Base-by-base conservation (phyloP, 768 basidiomycete genomes). In the Boletus sp. region DNA sequence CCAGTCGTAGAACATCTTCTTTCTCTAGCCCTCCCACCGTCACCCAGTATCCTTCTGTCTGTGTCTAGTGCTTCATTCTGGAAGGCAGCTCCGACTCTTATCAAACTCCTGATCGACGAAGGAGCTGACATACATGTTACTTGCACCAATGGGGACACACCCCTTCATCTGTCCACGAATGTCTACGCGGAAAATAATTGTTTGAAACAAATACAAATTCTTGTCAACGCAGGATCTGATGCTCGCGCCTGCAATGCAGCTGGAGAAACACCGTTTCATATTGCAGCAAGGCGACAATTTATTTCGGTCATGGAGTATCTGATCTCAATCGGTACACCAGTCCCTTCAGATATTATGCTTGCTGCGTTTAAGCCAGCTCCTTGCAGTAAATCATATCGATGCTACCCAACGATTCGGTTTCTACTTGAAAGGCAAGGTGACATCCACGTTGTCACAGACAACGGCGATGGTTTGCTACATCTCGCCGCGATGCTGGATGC, bases 71-170 rank as follows among this genome's bases (percentile, higher is more conserved):
- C 14, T 28, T 1, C 0, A 28, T 30, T 4, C 9, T 6, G 3
- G 11, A 12, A 11, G 9, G 10, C 8, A 10, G 24, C 8, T 5
- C 4, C 18, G 1, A 17, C 8, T 20, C 7, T 52, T 12, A 39
- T 58, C 18, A 55, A 39, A 4, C 50, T 55, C 18, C 24, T 64
- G 24, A 28, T 64, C 17, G 6, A 32, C 11, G 50, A 44, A 3
- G 62, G 58, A 1, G 54, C 45, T 8, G 35, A 59, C 14, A 3
- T 56, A 0, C 36, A 46, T 3, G 42, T 5, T 1, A 18, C 24
- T 15, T 2, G 10, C 2, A 11, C 48, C 20, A 56, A 37, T 10
- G 54, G 54, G 11, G 48, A 58, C 6, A 46, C 35, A 8, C 4
- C 18, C 1, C 54, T 58, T 12, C 57, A 58, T 7, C 48, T 41